These are phyloP conservation scores for Cantharellus cinnabarinus DNA, from an alignment of 768 basidiomycete species.

Conservation along the genomic window DNA sequence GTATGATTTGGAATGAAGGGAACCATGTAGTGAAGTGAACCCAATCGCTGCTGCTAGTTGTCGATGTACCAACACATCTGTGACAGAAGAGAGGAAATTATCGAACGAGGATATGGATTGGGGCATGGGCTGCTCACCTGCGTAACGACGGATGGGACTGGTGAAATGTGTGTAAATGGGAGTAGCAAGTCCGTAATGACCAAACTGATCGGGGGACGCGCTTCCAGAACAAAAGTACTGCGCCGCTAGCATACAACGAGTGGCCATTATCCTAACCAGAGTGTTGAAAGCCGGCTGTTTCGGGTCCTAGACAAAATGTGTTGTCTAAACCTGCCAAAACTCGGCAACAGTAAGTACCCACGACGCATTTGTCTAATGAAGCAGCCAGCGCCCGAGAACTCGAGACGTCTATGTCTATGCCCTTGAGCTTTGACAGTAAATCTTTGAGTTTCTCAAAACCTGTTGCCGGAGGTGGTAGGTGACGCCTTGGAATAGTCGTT, in stretches of 20 bases:
- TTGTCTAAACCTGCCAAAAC: not conserved
- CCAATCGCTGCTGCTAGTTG: slow-evolving; percentile 83
- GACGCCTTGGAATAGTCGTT: slow-evolving; percentile 33
- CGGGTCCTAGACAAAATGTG: slow-evolving; percentile 36
- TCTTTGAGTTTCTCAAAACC: slow-evolving; percentile 96
- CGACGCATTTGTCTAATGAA: slow-evolving; percentile 73
- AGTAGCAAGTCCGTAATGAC: slow-evolving; percentile 94
- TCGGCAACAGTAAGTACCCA: slow-evolving; percentile 19
- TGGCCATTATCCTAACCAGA: slow-evolving; percentile 96
- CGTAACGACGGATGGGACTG: slow-evolving; percentile 90
- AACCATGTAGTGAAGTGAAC: slow-evolving; percentile 62
- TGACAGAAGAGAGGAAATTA: not conserved
- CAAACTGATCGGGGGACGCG: slow-evolving; percentile 77
- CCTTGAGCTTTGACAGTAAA: slow-evolving; percentile 68
- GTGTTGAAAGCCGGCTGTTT: slow-evolving; percentile 85
- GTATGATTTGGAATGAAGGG: slow-evolving; percentile 69
- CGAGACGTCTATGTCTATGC: slow-evolving; percentile 69
- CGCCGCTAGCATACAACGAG: slow-evolving; percentile 92
- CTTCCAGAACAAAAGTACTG: slow-evolving; percentile 97
- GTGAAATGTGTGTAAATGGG: slow-evolving; percentile 98
- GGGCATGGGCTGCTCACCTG: slow-evolving; percentile 30
- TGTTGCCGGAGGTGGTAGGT: slow-evolving; percentile 72
- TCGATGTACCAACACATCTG: slow-evolving; percentile 84
- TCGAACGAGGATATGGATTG: not conserved
- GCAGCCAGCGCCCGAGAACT: slow-evolving; percentile 76